These are phyloP conservation scores for Tieghemostelium lacteum DNA, from an alignment of 78 protist genomes.

Conservation along the genomic window DNA sequence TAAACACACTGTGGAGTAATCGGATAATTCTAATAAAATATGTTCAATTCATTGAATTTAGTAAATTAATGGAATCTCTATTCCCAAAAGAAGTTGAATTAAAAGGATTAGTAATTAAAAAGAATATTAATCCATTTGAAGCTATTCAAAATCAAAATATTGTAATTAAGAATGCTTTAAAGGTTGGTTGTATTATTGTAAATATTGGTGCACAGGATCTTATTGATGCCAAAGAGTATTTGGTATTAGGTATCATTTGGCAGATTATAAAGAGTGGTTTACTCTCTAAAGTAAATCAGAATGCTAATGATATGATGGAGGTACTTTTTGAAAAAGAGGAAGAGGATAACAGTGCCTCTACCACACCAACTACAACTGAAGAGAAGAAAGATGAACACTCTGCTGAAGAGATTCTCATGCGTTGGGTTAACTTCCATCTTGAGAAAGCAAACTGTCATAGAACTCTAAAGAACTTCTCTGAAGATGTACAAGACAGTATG, in stretches of 20 bases:
- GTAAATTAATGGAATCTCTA: slow-evolving; percentile 74
- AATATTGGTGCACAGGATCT: slow-evolving; percentile 76
- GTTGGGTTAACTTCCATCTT: slow-evolving; percentile 77
- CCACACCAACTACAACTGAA: neutral
- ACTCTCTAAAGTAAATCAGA: slow-evolving; percentile 59
- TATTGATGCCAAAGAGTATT: slow-evolving; percentile 41
- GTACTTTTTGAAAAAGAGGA: slow-evolving; percentile 31
- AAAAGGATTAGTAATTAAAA: slow-evolving; percentile 49
- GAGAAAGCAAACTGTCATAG: slow-evolving; percentile 53
- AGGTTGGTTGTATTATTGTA: slow-evolving; percentile 71
- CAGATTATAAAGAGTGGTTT: slow-evolving; percentile 75
- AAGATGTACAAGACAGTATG: slow-evolving; percentile 68
- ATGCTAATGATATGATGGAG: slow-evolving; percentile 60
- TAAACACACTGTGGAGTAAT: neutral
- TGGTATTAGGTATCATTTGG: slow-evolving; percentile 69
- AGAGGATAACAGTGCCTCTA: neutral
- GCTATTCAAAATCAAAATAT: slow-evolving; percentile 67
- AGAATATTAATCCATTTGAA: slow-evolving; percentile 72
- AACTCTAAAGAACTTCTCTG: slow-evolving; percentile 44
- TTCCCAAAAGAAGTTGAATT: slow-evolving; percentile 42
- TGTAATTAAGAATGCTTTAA: slow-evolving; percentile 63
- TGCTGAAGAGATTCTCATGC: slow-evolving; percentile 69
- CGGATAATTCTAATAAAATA: neutral
- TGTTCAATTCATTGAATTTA: neutral
- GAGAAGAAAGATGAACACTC: slow-evolving; percentile 53